These are phyloP conservation scores for Tricholoma flavovirens DNA, from an alignment of 768 basidiomycete genomes.

Conservation along the genomic window DNA sequence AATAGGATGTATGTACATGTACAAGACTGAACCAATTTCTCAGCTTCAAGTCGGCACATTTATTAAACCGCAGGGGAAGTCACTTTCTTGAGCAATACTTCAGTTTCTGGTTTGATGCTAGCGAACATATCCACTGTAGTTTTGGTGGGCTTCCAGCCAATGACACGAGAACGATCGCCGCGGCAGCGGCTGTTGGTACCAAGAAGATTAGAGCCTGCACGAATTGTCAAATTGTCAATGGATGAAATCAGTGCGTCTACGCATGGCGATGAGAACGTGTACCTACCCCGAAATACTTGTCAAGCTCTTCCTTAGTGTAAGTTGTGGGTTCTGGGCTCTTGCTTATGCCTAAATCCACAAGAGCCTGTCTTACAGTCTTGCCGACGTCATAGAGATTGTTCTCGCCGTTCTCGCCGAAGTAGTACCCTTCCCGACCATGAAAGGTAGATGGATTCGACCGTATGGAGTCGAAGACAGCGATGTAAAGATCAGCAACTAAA, in stretches of 20 bases:
- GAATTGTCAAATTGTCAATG: background rate
- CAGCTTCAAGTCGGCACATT: background rate
- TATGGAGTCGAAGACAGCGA: conserved; percentile 35
- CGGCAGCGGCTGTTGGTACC: conserved; percentile 37
- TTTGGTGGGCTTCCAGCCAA: conserved; percentile 43
- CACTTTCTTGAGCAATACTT: conserved; percentile 10
- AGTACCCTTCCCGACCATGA: conserved; percentile 48
- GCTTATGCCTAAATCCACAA: conserved; percentile 33
- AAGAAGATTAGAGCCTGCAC: conserved; percentile 26
- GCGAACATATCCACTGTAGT: conserved; percentile 35
- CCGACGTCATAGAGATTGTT: conserved; percentile 38
- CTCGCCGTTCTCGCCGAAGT: conserved; percentile 49
- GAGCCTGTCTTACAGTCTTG: conserved; percentile 31
- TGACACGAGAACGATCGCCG: conserved; percentile 27
- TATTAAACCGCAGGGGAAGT: background rate
- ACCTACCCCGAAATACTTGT: conserved; percentile 33
- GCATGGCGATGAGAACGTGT: background rate
- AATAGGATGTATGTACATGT: background rate
- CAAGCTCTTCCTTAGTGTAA: conserved; percentile 41
- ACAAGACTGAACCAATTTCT: background rate
- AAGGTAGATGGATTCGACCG: conserved; percentile 21
- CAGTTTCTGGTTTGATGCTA: conserved; percentile 36
- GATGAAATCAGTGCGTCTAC: background rate
- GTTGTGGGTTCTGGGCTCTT: conserved; percentile 35
- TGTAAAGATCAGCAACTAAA: conserved; percentile 29